phyloP scores from a whole-genome alignment of 2,329 filamentous ascomycete species.

The Fusarium graminum region DNA sequence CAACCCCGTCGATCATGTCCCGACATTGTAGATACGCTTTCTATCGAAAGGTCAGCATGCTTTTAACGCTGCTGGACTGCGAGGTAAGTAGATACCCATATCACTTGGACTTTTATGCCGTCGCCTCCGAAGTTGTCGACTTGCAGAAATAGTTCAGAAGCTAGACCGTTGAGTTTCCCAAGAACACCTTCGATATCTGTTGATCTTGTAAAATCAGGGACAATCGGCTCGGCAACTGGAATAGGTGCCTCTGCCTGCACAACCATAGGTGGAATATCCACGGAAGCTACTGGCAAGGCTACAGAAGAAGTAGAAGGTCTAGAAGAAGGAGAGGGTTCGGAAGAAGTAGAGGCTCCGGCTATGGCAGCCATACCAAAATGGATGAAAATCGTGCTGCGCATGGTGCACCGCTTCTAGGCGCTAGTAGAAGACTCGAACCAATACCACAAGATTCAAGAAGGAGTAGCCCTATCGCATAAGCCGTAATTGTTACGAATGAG shows the following conservation, averaged over 20 bases:
- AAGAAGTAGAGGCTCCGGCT: conserved; percentile 6
- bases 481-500: background rate
- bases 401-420: background rate
- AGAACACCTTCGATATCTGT: conserved; percentile 11
- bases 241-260: background rate
- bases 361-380: conserved; percentile 14
- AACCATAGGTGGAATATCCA: background rate
- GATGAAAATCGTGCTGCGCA: conserved; percentile 7
- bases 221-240: background rate
- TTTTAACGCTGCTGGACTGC: background rate
- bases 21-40: conserved; percentile 31
- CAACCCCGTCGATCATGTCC: conserved; percentile 20
- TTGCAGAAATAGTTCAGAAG: conserved; percentile 8
- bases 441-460: background rate
- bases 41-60: conserved; percentile 8
- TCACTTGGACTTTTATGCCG: conserved; percentile 15
- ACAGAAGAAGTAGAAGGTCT: conserved; percentile 1
- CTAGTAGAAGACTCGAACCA: background rate
- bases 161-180: conserved; percentile 5
- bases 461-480: background rate
- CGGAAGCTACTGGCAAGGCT: background rate
- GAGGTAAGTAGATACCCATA: conserved; percentile 8
- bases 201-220: background rate
- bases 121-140: conserved; percentile 4
- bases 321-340: background rate